Conservation (phyloP, 352 stramenopile species). For the Globisporangium ultimum region DNA sequence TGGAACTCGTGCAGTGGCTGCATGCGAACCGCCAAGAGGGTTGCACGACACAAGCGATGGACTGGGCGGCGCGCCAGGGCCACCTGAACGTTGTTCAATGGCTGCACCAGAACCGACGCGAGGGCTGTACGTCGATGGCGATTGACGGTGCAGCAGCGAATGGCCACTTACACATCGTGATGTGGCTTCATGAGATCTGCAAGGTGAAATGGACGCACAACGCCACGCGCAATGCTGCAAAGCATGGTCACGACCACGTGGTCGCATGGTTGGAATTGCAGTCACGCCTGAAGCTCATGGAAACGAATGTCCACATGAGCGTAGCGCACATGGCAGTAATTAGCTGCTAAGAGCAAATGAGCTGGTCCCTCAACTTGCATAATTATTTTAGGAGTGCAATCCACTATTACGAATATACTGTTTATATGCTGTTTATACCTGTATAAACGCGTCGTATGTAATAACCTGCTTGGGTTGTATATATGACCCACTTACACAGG, state of each 20-base stretch:
- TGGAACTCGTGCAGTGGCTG: conserved; percentile 6
- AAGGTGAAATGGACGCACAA: neutral
- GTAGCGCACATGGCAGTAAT: neutral
- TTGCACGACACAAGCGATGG: conserved; percentile 1
- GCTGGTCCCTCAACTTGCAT: too few species aligned
- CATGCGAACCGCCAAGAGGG: conserved; percentile 3
- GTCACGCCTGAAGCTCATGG: neutral
- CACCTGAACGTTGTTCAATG: neutral
- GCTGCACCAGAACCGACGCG: neutral
- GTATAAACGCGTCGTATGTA: too few species aligned
- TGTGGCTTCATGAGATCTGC: neutral
- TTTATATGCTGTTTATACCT: too few species aligned
- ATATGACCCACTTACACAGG: too few species aligned
- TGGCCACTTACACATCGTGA: conserved; percentile 1
- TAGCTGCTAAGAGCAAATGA: neutral
- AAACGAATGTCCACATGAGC: neutral
- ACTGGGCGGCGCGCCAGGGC: neutral
- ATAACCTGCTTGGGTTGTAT: too few species aligned
- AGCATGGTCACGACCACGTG: neutral
- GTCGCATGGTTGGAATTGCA: neutral
- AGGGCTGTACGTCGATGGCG: neutral
- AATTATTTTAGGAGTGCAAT: too few species aligned
- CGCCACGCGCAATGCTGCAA: neutral
- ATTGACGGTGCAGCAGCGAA: neutral
- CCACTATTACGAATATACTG: too few species aligned